phyloP scores from a whole-genome alignment of 352 stramenopile genomes.

The Globisporangium alternatum region DNA sequence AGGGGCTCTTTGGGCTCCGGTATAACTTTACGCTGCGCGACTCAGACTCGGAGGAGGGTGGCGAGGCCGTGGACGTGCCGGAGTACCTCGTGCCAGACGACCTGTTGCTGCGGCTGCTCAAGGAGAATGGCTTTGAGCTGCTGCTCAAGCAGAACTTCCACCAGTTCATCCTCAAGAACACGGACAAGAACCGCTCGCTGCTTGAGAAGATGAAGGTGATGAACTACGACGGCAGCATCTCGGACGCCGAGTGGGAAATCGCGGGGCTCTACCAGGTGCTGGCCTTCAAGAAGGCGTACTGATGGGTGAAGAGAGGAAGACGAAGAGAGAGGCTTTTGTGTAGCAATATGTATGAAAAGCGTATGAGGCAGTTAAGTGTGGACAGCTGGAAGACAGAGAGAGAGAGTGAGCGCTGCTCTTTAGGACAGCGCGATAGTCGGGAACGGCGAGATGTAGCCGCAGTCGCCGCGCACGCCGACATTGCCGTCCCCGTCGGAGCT shows the following conservation, averaged over 20 bases:
- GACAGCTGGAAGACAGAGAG: background rate
- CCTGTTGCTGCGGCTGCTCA: constrained; percentile 56
- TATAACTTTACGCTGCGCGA: constrained; percentile 92
- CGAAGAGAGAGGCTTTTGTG: background rate
- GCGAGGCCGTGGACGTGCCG: constrained; percentile 82
- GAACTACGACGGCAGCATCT: constrained; percentile 82
- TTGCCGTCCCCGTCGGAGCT: constrained; percentile 73
- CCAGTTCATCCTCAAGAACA: constrained; percentile 73
- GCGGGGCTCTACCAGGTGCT: constrained; percentile 84
- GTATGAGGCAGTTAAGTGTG: background rate
- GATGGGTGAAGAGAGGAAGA: constrained; percentile 6
- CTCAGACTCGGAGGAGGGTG: constrained; percentile 55
- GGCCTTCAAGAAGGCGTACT: constrained; percentile 84
- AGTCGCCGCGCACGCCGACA: constrained; percentile 86
- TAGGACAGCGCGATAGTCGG: constrained; percentile 39
- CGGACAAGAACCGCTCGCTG: constrained; percentile 63
- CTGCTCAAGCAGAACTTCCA: constrained; percentile 86
- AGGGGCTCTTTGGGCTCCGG: constrained; percentile 77
- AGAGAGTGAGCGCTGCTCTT: background rate
- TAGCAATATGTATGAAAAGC: constrained; percentile 17
- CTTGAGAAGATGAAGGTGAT: constrained; percentile 87
- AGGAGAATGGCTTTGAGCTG: constrained; percentile 78
- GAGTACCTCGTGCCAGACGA: constrained; percentile 91
- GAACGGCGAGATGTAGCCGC: constrained; percentile 82
- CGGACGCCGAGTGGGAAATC: constrained; percentile 85